Evolutionary conservation across 2,329 filamentous ascomycete genomes (phyloP), one percentile per base, ranked within the genome.

Genomic region (Fusarium agapanthi): DNA sequence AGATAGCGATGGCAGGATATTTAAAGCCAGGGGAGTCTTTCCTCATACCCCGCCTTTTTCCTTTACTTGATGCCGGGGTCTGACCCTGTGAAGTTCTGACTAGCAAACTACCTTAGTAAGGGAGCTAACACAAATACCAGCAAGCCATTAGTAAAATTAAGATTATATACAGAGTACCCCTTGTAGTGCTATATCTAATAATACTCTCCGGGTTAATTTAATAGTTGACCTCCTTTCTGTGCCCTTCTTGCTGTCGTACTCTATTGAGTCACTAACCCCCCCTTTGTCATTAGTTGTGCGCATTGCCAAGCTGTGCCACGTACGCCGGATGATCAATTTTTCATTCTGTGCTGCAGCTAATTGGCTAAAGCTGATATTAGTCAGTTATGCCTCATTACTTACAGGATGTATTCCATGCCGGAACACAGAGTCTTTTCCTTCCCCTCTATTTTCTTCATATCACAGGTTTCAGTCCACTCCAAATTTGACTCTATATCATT

Each of bases 381-480:
- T 32, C 37, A 65, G 18, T 38, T 34, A 38, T 16, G 37, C 22
- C 37, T 50, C 30, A 15, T 50, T 11, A 48, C 37, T 48, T 66
- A 65, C 28, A 66, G 13, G 43, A 50, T 51, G 48, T 8, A 34
- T 40, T 24, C 8, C 7, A 10, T 32, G 15, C 18, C 6, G 11
- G 9, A 2, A 10, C 3, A 22, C 26, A 48, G 3, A 34, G 28
- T 28, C 5, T 24, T 15, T 9, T 10, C 3, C 28, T 10, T 7
- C 10, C 20, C 14, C 20, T 6, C 12, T 1, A 8, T 38, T 11
- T 8, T 6, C 6, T 7, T 3, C 5, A 0, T 15, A 8, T n/a
- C 0, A 0, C 10, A 24, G 38, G n/a, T 3, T 11, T 4, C 4
- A 6, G 4, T 12, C 3, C 4, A 34, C 18, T 20, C 14, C 0